phyloP scores from a whole-genome alignment of 1,139 yeast species.

The Geotrichum aggregatum region DNA sequence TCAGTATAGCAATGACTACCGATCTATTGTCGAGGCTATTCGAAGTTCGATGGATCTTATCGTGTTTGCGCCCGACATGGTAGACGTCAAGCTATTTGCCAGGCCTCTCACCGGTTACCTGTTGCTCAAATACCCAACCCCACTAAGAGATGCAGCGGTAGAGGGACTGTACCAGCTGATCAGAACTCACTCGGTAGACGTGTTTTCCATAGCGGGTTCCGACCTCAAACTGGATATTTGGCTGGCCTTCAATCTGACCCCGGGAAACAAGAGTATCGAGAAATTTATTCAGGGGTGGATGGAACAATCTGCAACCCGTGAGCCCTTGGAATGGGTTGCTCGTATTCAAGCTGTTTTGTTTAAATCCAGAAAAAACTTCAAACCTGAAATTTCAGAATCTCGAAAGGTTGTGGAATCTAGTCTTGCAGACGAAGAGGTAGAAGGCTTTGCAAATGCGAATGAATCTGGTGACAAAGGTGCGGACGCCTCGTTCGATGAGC shows the following conservation, averaged over 20 bases:
- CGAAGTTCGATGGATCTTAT: constrained; percentile 33
- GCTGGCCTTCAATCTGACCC: constrained; percentile 38
- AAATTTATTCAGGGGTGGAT: constrained; percentile 39
- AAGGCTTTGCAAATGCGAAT: constrained; percentile 41
- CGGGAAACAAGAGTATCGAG: constrained; percentile 32
- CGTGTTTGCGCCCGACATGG: constrained; percentile 34
- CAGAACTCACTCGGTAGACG: constrained; percentile 34
- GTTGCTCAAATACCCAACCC: constrained; percentile 21
- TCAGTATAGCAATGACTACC: constrained; percentile 30
- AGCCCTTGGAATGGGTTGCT: constrained; percentile 39
- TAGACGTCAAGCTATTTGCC: constrained; percentile 31
- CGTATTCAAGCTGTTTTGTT: constrained; percentile 38
- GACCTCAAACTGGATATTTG: constrained; percentile 38
- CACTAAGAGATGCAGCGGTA: constrained; percentile 36
- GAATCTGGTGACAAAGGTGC: constrained; percentile 34
- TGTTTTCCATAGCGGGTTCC: constrained; percentile 35
- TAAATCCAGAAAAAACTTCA: constrained; percentile 32
- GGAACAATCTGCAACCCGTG: constrained; percentile 34
- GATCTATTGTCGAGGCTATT: constrained; percentile 33
- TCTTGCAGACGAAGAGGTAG: constrained; percentile 46
- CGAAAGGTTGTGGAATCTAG: constrained; percentile 20
- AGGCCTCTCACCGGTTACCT: constrained; percentile 33
- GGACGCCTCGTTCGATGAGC: constrained; percentile 45
- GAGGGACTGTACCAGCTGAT: constrained; percentile 40
- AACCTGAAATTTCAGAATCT: constrained; percentile 19